Percentiles rank a stretch among this genome's conserved stretches.
Conservation (phyloP, 352 stramenopile species). For the Thalassiosira mediterranea region DNA sequence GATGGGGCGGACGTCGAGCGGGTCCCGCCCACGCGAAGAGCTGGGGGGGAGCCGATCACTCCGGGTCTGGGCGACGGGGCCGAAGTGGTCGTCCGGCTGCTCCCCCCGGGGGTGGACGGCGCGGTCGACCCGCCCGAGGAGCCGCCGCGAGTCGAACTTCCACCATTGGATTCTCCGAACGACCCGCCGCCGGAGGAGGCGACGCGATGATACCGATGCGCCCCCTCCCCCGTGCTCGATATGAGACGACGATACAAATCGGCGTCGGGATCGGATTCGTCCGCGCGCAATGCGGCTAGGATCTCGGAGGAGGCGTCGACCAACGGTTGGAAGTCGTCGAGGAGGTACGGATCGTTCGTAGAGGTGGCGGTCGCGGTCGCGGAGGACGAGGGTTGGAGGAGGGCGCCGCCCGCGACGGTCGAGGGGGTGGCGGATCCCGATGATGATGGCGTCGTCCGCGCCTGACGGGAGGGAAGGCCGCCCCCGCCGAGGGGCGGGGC, state of each 20-base stretch:
- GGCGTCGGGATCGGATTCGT: conserved; percentile 70
- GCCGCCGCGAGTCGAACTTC: background rate
- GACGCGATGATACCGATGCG: conserved; percentile 20
- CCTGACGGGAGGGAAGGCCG: too few species aligned
- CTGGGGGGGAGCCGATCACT: background rate
- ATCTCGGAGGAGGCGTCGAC: conserved; percentile 60
- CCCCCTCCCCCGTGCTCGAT: background rate
- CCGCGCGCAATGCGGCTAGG: conserved; percentile 62
- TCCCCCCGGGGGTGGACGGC: background rate
- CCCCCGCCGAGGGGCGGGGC: too few species aligned
- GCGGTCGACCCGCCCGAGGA: background rate
- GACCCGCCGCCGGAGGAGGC: background rate
- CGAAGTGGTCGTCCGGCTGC: background rate
- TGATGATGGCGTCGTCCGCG: too few species aligned
- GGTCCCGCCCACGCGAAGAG: background rate
- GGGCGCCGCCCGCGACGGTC: too few species aligned
- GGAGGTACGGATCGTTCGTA: conserved; percentile 61
- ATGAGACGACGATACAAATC: conserved; percentile 76
- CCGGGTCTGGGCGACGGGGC: background rate
- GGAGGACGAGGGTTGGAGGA: background rate
- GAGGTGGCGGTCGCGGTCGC: background rate
- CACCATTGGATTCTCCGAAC: background rate
- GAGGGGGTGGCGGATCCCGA: too few species aligned
- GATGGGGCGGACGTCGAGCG: background rate
- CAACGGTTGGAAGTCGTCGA: conserved; percentile 77